phyloP scores from a whole-genome alignment of 129 eudicot genomes.

The carrot (Daucus carota) region DH1_v3.0 NC_030383.2:6718501-6719000 shows the following conservation, averaged over 20 bases:
- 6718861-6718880: background rate
- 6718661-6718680: background rate
- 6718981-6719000: too few species aligned
- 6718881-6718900: background rate
- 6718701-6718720: background rate
- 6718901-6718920: background rate
- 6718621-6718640: background rate
- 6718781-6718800: too few species aligned
- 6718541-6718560: background rate
- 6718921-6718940: background rate
- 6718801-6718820: background rate
- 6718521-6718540: slow-evolving; percentile 17
- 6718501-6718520: slow-evolving; percentile 59
- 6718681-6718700: background rate
- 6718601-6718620: background rate
- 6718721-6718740: background rate
- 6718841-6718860: background rate
- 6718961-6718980: too few species aligned
- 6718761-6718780: too few species aligned
- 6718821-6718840: background rate
- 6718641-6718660: background rate
- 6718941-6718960: background rate
- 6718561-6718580: background rate
- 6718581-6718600: background rate
- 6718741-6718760: too few species aligned